Evolutionary conservation across 148 eudicot genomes (phyloP), one percentile per base, ranked within the genome.

Genomic region (Rhododendron henanense): DNA sequence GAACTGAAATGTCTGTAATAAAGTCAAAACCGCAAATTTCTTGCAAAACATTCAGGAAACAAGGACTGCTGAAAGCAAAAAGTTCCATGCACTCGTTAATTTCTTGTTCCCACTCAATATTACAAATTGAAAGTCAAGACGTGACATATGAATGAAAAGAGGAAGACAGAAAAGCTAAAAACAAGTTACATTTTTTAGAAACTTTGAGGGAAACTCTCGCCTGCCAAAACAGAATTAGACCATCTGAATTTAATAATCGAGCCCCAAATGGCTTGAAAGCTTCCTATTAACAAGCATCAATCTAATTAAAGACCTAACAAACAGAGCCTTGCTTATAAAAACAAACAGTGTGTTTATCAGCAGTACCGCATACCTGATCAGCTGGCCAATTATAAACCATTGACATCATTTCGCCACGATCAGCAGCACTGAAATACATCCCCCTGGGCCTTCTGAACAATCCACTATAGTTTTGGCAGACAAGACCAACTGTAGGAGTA

Each of bases 361-460:
- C 85, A 71, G 10, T 53, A 73, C 10, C 2, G 82, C 84, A 71
- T 82, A 95, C 99, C 96, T 97, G 96, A 61, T 97, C 99, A 85
- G 99, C 93, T 73, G 99, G 99, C 99, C 99, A 97, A 90, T 97
- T 97, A 89, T 97, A 95, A 86, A 94, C 98, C 99, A 97, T 97
- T 81, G 99, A 97, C 98, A 97, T 97, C 99, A 97, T 97, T 88
- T 97, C 99, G 85, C 99, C 99, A 89, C 99, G 95, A 90, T 97
- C 99, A 69, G 88, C 94, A 79, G 97, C 92, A 88, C 99, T 93
- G 81, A 97, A 97, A 82, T 95, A 97, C 98, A 97, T 97, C 71
- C 99, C 99, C 85, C 99, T 91, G 14, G 99, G 99, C 89, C 99
- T 92, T 93, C 99, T 93, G 84, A 94, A 97, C 75, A 97, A 89